Base-by-base conservation (phyloP, 768 basidiomycete species). In the Leucocoprinus sp. region DNA sequence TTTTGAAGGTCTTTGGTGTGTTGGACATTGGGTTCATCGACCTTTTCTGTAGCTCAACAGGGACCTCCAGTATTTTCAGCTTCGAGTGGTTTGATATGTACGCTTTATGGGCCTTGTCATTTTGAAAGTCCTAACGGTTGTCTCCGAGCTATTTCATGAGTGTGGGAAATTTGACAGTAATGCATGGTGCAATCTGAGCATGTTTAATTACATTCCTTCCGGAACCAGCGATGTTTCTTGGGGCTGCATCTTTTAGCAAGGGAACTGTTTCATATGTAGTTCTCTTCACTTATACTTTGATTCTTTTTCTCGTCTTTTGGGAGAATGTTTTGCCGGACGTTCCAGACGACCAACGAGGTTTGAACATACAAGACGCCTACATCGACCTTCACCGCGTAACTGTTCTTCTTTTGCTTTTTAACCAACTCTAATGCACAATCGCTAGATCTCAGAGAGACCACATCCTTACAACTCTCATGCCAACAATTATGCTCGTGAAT, bases 401-500 rank as follows among this genome's bases (percentile, higher is more conserved):
- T 43, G 14, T n/a, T 19, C 4, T 37, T 26, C 6, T 3, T 17
- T 6, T 5, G 9, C 5, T 28, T 14, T 27, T 3, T 8, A 26
- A 15, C 4, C 4, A 23, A 31, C 14, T 45, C 44, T 47, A 21
- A 8, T 31, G 8, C 4, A 47, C 38, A 14, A n/a, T 11, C 6
- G 11, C n/a, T 23, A 68, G 81, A 79, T 91, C 49, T 71, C 88
- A 4, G 64, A 71, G 5, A 71, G 71, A 21, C 89, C 88, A 0
- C 88, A 85, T 60, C 79, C 88, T 0, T 87, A 79, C 63, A 80
- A 84, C 55, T 86, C 85, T 1, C 84, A 80, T 62, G 74, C 78
- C 14, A 92, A 91, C 55, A 82, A 85, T 52, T 54, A 69, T 21
- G 82, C 88, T 19, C 78, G 75, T 40, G 56, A 61, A 0, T 81